phyloP scores from a whole-genome alignment of 2,329 filamentous ascomycete species.

The Xylariaceae sp. region DNA sequence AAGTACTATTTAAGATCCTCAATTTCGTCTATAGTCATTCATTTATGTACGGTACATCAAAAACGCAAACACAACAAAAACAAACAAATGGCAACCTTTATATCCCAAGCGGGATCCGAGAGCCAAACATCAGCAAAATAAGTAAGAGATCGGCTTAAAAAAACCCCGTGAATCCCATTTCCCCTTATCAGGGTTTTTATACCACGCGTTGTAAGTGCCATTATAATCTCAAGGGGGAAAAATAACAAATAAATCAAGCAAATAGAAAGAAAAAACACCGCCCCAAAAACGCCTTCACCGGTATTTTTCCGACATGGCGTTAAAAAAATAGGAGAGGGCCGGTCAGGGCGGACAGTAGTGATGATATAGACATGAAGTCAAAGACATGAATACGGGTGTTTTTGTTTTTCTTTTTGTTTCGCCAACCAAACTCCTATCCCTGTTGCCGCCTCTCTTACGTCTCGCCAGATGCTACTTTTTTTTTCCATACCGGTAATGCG shows the following conservation, averaged over 20 bases:
- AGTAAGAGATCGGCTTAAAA: too few species aligned
- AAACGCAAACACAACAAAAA: too few species aligned
- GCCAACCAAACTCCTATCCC: slow-evolving; percentile 25
- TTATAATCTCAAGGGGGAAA: background rate
- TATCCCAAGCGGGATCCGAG: too few species aligned
- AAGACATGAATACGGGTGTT: slow-evolving; percentile 11
- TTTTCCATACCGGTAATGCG: slow-evolving; percentile 18
- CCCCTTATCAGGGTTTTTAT: background rate
- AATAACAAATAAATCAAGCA: background rate
- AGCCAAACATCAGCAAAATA: too few species aligned
- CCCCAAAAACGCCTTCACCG: slow-evolving; percentile 12
- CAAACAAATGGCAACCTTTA: too few species aligned
- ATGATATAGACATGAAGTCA: slow-evolving; percentile 23
- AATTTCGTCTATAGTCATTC: background rate
- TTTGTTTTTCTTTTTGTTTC: slow-evolving; percentile 23
- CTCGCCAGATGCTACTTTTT: slow-evolving; percentile 19
- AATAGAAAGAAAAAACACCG: background rate
- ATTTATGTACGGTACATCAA: background rate
- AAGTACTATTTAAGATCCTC: background rate
- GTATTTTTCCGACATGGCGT: slow-evolving; percentile 9
- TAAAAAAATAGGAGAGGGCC: slow-evolving; percentile 7
- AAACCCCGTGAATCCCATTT: background rate
- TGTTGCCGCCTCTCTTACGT: slow-evolving; percentile 15
- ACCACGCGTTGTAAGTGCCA: slow-evolving; percentile 2
- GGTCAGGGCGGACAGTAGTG: slow-evolving; percentile 1